phyloP scores from a whole-genome alignment of 352 stramenopile genomes.

The Globisporangium spiculum region DNA sequence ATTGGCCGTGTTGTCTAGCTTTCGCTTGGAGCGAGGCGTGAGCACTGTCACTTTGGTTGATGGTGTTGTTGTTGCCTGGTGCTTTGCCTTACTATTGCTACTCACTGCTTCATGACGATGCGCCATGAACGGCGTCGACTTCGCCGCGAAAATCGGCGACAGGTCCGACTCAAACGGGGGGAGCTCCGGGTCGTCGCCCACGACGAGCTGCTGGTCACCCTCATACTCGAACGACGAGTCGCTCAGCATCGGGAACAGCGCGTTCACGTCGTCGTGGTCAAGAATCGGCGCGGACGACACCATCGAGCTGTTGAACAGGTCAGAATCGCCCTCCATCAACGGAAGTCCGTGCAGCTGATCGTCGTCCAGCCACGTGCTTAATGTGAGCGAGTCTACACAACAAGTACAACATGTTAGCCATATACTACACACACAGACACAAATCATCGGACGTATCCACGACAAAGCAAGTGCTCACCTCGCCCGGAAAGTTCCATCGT shows the following conservation, averaged over 20 bases:
- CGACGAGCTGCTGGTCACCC: constrained; percentile 26
- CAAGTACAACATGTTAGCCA: background rate
- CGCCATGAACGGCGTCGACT: constrained; percentile 11
- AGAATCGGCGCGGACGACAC: constrained; percentile 21
- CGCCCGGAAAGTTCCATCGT: constrained; percentile 15
- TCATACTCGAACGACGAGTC: constrained; percentile 39
- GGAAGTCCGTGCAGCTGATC: constrained; percentile 39
- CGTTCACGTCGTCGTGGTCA: constrained; percentile 20
- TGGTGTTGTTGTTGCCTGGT: background rate
- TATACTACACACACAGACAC: constrained; percentile 19
- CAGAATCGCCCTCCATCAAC: constrained; percentile 22
- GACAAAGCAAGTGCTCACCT: constrained; percentile 5
- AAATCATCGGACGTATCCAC: background rate
- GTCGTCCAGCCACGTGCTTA: constrained; percentile 47
- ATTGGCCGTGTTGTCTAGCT: background rate
- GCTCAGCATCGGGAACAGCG: constrained; percentile 30
- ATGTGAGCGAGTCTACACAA: constrained; percentile 26
- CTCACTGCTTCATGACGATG: background rate
- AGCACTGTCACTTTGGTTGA: background rate
- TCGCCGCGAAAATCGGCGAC: constrained; percentile 55
- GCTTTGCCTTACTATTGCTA: constrained; percentile 9
- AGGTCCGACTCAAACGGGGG: constrained; percentile 42
- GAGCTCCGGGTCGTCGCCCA: constrained; percentile 22
- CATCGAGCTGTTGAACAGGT: constrained; percentile 28
- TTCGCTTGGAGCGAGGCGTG: constrained; percentile 8